phyloP scores from a whole-genome alignment of 495 filamentous ascomycete species.

The Acidomyces sp. region DNA sequence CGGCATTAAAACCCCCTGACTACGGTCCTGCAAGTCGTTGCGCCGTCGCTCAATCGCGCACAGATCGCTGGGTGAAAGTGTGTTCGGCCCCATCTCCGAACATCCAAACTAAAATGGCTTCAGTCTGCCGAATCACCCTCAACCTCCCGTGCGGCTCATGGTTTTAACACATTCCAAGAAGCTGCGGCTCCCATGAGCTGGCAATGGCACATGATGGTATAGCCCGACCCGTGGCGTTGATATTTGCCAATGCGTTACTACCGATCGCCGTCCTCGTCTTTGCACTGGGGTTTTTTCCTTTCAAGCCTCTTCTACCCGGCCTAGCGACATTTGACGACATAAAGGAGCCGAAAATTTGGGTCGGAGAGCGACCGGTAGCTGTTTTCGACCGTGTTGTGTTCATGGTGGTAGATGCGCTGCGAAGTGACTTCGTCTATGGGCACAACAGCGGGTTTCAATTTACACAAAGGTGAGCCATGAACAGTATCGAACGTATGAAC shows the following conservation, averaged over 20 bases:
- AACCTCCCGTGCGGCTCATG: too few species aligned
- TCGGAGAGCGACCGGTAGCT: constrained; percentile 33
- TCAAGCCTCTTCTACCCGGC: constrained; percentile 83
- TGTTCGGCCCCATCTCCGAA: neutral
- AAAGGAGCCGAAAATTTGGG: neutral
- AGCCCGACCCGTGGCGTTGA: constrained; percentile 5
- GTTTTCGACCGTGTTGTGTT: constrained; percentile 84
- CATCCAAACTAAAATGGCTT: neutral
- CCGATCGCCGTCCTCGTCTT: constrained; percentile 69
- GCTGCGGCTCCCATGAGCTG: neutral
- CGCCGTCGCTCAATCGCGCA: too few species aligned
- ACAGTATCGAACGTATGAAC: neutral
- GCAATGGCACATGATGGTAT: constrained; percentile 3
- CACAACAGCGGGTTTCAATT: constrained; percentile 70
- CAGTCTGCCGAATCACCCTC: neutral
- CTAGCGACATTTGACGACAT: constrained; percentile 33
- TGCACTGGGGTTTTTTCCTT: constrained; percentile 89
- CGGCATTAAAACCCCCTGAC: too few species aligned
- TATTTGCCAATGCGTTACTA: constrained; percentile 58
- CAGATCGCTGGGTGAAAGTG: constrained; percentile 1
- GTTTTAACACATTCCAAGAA: neutral
- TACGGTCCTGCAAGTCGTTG: too few species aligned
- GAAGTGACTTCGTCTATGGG: constrained; percentile 92
- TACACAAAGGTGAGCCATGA: constrained; percentile 62
- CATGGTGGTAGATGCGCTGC: constrained; percentile 93